Evolutionary conservation across 2,329 filamentous ascomycete genomes (phyloP).

Genomic region (Fusarium brachygibbosum): DNA sequence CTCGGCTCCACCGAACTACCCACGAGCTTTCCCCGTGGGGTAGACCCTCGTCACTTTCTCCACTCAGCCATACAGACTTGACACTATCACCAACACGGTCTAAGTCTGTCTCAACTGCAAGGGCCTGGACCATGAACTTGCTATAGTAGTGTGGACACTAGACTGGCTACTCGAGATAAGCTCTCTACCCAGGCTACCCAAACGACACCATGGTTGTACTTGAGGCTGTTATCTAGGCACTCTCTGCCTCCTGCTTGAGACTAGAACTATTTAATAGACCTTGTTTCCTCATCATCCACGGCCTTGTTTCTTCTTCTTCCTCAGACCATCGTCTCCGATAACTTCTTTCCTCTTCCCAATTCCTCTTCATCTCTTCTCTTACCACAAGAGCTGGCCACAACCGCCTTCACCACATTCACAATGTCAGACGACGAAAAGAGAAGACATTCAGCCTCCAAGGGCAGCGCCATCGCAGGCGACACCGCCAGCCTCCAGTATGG

Average conservation of each 20-base stretch:
- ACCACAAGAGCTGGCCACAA: background rate
- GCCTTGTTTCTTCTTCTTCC: background rate
- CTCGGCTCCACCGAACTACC: conserved; percentile 24
- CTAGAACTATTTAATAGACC: conserved; percentile 28
- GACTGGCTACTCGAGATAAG: conserved; percentile 15
- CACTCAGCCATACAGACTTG: background rate
- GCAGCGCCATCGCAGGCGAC: conserved; percentile 20
- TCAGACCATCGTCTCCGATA: conserved; percentile 11
- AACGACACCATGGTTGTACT: conserved; percentile 15
- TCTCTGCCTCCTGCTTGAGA: background rate
- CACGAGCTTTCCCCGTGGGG: conserved; percentile 35
- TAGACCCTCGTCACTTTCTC: conserved; percentile 7
- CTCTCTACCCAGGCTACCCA: conserved; percentile 5
- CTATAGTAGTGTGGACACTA: background rate
- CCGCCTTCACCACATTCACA: conserved; percentile 4
- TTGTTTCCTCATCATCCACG: conserved; percentile 7
- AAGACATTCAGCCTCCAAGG: conserved; percentile 16
- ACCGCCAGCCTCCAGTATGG: conserved; percentile 11
- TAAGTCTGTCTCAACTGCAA: background rate
- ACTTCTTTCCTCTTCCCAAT: background rate
- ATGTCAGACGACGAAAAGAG: conserved; percentile 41
- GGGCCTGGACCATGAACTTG: conserved; percentile 16
- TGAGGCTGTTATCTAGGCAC: conserved; percentile 15
- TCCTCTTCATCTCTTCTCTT: background rate
- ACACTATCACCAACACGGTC: background rate